Evolutionary conservation across 495 filamentous ascomycete species (phyloP).

Genomic region (Penicillium flavigenum): DNA sequence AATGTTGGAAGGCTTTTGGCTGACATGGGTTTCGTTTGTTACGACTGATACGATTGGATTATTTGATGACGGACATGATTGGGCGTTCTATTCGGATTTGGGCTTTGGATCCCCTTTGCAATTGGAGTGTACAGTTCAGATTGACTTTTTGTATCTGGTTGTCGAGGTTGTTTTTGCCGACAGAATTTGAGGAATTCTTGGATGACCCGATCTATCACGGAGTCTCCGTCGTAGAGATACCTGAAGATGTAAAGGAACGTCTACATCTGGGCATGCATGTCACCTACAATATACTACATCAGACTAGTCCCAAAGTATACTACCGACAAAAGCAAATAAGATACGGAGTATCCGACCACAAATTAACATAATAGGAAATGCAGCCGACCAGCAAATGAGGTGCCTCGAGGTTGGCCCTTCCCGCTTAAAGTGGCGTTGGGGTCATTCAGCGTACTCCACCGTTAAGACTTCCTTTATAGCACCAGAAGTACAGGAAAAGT

Average conservation of each 20-base stretch:
- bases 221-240: background rate
- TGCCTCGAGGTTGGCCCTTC: constrained; percentile 29
- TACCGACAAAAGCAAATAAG: background rate
- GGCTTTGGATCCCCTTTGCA: constrained; percentile 12
- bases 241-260: background rate
- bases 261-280: too few relatives aligned
- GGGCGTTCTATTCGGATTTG: constrained; percentile 14
- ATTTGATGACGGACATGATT: constrained; percentile 16
- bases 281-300: background rate
- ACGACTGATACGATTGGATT: constrained; percentile 26
- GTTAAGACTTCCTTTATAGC: background rate
- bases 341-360: background rate
- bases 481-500: background rate
- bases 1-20: background rate
- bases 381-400: constrained; percentile 3
- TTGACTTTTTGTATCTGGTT: constrained; percentile 5
- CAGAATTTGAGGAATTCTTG: background rate
- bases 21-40: constrained; percentile 5
- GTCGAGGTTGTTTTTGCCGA: too few relatives aligned
- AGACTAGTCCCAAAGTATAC: background rate
- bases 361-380: background rate
- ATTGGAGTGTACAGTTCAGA: background rate
- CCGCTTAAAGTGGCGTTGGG: constrained; percentile 17
- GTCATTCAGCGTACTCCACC: constrained; percentile 21
- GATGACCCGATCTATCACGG: background rate